Conservation (phyloP, 2,329 filamentous ascomycete genomes). For the Colletotrichum echinochloae region DNA sequence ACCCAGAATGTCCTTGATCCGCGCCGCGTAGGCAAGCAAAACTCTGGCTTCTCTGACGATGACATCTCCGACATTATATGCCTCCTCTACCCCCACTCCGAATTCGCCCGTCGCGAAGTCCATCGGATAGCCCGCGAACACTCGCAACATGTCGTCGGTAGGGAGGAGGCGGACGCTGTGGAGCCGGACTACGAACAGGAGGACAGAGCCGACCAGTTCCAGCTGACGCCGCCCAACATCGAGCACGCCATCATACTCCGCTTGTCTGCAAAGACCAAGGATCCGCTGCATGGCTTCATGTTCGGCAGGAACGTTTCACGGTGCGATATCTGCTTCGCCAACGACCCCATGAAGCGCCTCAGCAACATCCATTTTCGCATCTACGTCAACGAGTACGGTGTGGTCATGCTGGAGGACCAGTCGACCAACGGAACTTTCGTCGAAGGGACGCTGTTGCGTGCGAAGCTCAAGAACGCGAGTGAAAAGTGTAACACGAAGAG, state of each 20-base stretch:
- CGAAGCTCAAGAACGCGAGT: slow-evolving; percentile 51
- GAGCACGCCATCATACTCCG: slow-evolving; percentile 81
- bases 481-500: slow-evolving; percentile 58
- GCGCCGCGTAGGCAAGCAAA: slow-evolving; percentile 80
- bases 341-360: slow-evolving; percentile 77
- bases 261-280: slow-evolving; percentile 79
- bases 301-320: slow-evolving; percentile 82
- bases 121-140: slow-evolving; percentile 60
- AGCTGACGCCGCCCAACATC: slow-evolving; percentile 63
- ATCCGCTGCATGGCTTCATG: slow-evolving; percentile 78
- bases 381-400: slow-evolving; percentile 85
- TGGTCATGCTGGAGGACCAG: slow-evolving; percentile 91
- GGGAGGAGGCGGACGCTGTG: slow-evolving; percentile 61
- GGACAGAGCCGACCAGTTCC: slow-evolving; percentile 62
- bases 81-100: slow-evolving; percentile 83
- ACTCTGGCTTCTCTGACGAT: slow-evolving; percentile 83
- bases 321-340: slow-evolving; percentile 78
- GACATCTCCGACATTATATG: slow-evolving; percentile 92
- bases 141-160: slow-evolving; percentile 63
- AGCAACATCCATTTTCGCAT: slow-evolving; percentile 98
- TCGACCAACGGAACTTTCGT: slow-evolving; percentile 97
- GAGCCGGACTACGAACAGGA: slow-evolving; percentile 64
- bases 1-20: slow-evolving; percentile 88
- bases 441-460: slow-evolving; percentile 74
- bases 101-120: slow-evolving; percentile 79